A percentile compares a stretch with the other conserved stretches of the same genome.
These are phyloP conservation scores for Fonsecaea pugnacius DNA, from an alignment of 2,329 filamentous ascomycete genomes.

Conservation along the genomic window DNA sequence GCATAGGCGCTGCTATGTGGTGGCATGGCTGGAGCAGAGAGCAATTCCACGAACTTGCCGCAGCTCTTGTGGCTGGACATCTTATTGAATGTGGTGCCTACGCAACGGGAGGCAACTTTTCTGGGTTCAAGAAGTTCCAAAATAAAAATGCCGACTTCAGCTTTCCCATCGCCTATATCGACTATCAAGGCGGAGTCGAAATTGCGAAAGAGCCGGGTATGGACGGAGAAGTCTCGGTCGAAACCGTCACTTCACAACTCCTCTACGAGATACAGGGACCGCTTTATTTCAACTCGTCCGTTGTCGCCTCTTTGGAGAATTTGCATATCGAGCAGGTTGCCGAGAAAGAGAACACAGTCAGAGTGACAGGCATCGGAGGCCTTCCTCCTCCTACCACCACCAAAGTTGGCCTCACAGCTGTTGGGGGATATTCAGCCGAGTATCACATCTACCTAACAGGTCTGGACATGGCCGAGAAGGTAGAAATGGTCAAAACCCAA, in stretches of 20 bases:
- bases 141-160: conserved; percentile 28
- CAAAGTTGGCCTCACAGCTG: no score
- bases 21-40: conserved; percentile 59
- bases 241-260: conserved; percentile 37
- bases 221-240: conserved; percentile 31
- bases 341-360: no score
- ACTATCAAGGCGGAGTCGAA: conserved; percentile 24
- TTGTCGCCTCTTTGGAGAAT: no score
- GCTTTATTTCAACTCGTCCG: conserved; percentile 55
- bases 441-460: no score
- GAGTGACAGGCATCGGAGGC: no score
- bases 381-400: no score
- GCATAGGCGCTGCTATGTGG: conserved; percentile 48
- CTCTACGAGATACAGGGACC: conserved; percentile 54
- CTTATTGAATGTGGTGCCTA: conserved; percentile 48
- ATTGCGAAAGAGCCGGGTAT: conserved; percentile 25
- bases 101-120: conserved; percentile 59
- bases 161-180: conserved; percentile 39
- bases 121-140: conserved; percentile 53
- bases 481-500: no score
- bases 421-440: no score
- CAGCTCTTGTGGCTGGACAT: conserved; percentile 39
- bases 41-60: conserved; percentile 43
- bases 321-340: no score
- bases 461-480: no score